Conservation (phyloP, 331 rosid genomes). For the Quercus lobata region DNA sequence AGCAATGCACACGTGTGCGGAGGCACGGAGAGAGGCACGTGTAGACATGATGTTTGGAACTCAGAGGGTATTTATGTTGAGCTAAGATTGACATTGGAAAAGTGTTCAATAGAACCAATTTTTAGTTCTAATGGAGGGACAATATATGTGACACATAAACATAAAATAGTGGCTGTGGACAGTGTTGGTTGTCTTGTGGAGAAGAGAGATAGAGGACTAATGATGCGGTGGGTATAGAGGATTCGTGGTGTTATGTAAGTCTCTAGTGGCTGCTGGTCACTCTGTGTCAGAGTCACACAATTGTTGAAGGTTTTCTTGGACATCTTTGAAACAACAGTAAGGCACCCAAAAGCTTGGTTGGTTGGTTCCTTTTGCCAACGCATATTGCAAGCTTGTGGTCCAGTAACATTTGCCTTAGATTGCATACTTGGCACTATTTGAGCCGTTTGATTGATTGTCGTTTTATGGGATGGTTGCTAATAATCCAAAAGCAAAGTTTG, state of each 20-base stretch:
- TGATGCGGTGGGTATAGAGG: conserved; percentile 33
- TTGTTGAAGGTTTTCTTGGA: neutral
- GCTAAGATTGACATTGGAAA: conserved; percentile 52
- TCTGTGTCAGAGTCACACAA: neutral
- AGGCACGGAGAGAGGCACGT: neutral
- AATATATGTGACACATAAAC: neutral
- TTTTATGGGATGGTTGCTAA: neutral
- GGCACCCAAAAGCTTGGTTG: too few species aligned
- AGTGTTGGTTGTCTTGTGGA: conserved; percentile 18
- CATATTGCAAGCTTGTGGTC: neutral
- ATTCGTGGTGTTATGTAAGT: conserved; percentile 43
- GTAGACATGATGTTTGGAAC: conserved; percentile 18
- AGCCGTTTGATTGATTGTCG: neutral
- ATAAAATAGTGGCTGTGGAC: conserved; percentile 21
- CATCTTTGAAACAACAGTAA: neutral
- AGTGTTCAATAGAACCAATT: neutral
- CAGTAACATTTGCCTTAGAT: neutral
- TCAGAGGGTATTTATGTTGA: conserved; percentile 36
- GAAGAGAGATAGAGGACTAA: conserved; percentile 6
- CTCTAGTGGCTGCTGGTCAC: conserved; percentile 9
- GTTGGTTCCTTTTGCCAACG: neutral
- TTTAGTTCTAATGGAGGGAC: too few species aligned
- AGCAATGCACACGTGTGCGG: conserved; percentile 18
- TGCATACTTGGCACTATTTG: neutral
- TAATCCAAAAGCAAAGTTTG: neutral